These are phyloP conservation scores for Colletotrichum sidae DNA, from an alignment of 2,329 filamentous ascomycete species.

Conservation along the genomic window DNA sequence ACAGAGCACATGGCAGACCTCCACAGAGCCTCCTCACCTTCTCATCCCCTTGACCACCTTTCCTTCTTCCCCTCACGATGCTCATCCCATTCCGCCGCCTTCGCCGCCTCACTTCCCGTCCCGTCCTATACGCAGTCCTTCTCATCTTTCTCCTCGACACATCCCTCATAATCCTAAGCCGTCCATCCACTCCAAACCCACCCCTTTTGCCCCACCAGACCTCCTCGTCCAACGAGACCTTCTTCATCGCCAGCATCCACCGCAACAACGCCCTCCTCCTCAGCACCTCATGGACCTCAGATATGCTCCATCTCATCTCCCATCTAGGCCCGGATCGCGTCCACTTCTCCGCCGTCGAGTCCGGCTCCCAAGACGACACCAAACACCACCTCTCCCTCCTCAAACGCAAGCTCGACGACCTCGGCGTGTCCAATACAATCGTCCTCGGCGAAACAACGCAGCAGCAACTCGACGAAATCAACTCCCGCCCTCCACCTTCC, in stretches of 20 bases:
- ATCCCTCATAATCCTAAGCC: slow-evolving; percentile 15
- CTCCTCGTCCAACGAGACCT: slow-evolving; percentile 45
- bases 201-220: neutral
- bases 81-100: slow-evolving; percentile 11
- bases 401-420: slow-evolving; percentile 52
- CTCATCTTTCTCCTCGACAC: slow-evolving; percentile 21
- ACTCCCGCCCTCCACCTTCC: slow-evolving; percentile 46
- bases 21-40: too few species aligned
- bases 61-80: neutral
- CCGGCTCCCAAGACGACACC: slow-evolving; percentile 75
- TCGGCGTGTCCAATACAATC: slow-evolving; percentile 66
- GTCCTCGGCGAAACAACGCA: slow-evolving; percentile 64
- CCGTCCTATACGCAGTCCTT: slow-evolving; percentile 16
- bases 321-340: slow-evolving; percentile 52
- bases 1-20: too few species aligned
- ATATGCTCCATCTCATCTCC: slow-evolving; percentile 66
- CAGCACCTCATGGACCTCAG: slow-evolving; percentile 68
- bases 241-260: slow-evolving; percentile 76
- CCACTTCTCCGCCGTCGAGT: slow-evolving; percentile 74
- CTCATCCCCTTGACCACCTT: too few species aligned
- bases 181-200: neutral
- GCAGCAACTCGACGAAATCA: slow-evolving; percentile 68
- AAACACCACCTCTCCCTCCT: slow-evolving; percentile 54
- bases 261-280: slow-evolving; percentile 73
- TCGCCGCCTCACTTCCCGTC: neutral